These are phyloP conservation scores for Diaporthe caulivora DNA, from an alignment of 2,329 filamentous ascomycete species.

Conservation along the genomic window DNA sequence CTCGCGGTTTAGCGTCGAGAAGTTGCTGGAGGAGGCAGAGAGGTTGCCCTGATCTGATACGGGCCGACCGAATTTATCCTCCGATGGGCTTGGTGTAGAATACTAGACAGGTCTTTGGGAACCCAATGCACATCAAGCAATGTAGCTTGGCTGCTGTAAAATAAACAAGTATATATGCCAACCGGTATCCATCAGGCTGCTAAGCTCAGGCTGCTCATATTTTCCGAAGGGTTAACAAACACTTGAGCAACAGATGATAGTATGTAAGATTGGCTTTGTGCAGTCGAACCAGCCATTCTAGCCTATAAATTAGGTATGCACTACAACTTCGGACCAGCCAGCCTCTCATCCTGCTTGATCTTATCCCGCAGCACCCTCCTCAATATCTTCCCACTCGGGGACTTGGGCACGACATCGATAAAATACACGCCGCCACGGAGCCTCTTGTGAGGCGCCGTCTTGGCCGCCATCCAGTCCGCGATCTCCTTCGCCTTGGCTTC, in stretches of 20 bases:
- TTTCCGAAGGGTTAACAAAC: not conserved
- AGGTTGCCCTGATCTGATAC: conserved; percentile 67
- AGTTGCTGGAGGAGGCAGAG: conserved; percentile 90
- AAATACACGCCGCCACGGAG: conserved; percentile 79
- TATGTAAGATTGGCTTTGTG: not conserved
- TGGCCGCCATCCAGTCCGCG: conserved; percentile 51
- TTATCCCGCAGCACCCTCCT: conserved; percentile 57
- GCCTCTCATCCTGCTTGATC: conserved; percentile 53
- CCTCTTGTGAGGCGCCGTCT: conserved; percentile 69
- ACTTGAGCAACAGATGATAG: not conserved
- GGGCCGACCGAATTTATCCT: not conserved
- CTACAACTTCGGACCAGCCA: conserved; percentile 55
- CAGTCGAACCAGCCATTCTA: not conserved
- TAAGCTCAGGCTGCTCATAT: not conserved
- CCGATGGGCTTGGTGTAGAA: not conserved
- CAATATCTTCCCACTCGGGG: conserved; percentile 66
- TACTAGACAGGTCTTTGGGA: not conserved
- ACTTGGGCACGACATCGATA: conserved; percentile 78
- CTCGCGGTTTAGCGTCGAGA: conserved; percentile 82
- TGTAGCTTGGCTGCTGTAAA: conserved; percentile 3
- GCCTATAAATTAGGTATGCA: not conserved
- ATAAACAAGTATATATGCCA: not conserved
- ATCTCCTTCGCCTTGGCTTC: conserved; percentile 56
- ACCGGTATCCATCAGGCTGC: not conserved
- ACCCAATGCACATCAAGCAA: conserved; percentile 10